phyloP scores from a whole-genome alignment of 805 yeast species.

The Schwanniomyces polymorphus region DNA sequence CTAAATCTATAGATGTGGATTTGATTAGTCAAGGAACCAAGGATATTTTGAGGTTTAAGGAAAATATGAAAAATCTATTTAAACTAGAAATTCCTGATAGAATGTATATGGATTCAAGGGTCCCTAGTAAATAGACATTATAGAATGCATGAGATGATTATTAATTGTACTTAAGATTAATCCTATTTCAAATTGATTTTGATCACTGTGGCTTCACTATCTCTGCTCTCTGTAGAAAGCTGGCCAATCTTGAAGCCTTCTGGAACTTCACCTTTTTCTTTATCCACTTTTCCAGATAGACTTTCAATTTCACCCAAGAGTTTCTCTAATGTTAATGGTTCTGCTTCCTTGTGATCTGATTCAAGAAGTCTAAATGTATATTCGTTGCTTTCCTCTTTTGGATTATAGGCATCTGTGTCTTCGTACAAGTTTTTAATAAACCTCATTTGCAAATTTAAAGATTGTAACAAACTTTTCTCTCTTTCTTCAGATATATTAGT shows the following conservation, averaged over 20 bases:
- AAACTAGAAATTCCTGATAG: slow-evolving; percentile 76
- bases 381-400: slow-evolving; percentile 15
- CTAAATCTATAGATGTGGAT: slow-evolving; percentile 73
- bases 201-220: background rate
- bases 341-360: slow-evolving; percentile 27
- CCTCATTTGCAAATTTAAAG: slow-evolving; percentile 36
- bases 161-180: background rate
- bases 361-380: slow-evolving; percentile 32
- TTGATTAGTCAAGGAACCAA: slow-evolving; percentile 64
- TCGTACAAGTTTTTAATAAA: slow-evolving; percentile 34
- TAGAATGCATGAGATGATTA: background rate
- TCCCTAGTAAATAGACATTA: slow-evolving; percentile 19
- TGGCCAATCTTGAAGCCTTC: slow-evolving; percentile 12
- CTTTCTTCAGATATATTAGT: slow-evolving; percentile 17
- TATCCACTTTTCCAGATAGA: slow-evolving; percentile 9
- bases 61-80: slow-evolving; percentile 65
- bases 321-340: slow-evolving; percentile 20
- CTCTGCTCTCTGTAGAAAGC: slow-evolving; percentile 7
- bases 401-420: slow-evolving; percentile 7
- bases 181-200: background rate
- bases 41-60: slow-evolving; percentile 61
- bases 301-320: slow-evolving; percentile 14
- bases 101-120: slow-evolving; percentile 76
- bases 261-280: slow-evolving; percentile 23
- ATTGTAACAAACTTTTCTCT: slow-evolving; percentile 17